Conservation (phyloP, 2,329 filamentous ascomycete genomes). For the Phoma sp. region DNA sequence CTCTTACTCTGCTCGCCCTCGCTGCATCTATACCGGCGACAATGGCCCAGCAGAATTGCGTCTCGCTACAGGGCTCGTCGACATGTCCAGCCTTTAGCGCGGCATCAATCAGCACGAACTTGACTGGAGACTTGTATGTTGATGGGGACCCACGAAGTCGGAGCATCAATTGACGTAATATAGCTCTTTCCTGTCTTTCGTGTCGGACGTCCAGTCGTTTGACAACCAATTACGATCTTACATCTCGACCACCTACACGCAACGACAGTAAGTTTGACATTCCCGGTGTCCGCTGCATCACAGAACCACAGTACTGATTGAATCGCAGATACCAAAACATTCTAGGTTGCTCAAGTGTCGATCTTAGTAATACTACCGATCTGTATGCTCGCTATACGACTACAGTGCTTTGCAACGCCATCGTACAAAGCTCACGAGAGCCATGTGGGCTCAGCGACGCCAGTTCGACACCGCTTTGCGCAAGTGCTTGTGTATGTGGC, state of each 20-base stretch:
- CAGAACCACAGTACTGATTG: conserved; percentile 37
- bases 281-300: conserved; percentile 1
- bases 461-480: conserved; percentile 79
- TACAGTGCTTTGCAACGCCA: conserved; percentile 89
- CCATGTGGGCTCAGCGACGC: conserved; percentile 70
- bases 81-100: conserved; percentile 74
- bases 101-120: conserved; percentile 72
- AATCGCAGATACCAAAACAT: conserved; percentile 74
- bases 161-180: conserved; percentile 22
- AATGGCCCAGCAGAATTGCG: conserved; percentile 57
- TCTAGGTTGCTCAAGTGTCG: conserved; percentile 79
- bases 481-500: conserved; percentile 78
- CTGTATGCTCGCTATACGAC: conserved; percentile 94
- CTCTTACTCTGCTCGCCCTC: conserved; percentile 33
- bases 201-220: conserved; percentile 77
- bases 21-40: conserved; percentile 39
- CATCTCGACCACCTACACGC: conserved; percentile 75
- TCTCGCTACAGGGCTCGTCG: conserved; percentile 73
- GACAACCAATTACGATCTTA: conserved; percentile 77
- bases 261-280: conserved; percentile 69
- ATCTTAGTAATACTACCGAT: conserved; percentile 77
- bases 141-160: conserved; percentile 28
- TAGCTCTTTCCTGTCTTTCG: conserved; percentile 85
- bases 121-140: conserved; percentile 69
- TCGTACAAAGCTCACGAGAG: conserved; percentile 85